phyloP scores from a whole-genome alignment of 768 basidiomycete genomes.

The Panaeolus cyanescens region DNA sequence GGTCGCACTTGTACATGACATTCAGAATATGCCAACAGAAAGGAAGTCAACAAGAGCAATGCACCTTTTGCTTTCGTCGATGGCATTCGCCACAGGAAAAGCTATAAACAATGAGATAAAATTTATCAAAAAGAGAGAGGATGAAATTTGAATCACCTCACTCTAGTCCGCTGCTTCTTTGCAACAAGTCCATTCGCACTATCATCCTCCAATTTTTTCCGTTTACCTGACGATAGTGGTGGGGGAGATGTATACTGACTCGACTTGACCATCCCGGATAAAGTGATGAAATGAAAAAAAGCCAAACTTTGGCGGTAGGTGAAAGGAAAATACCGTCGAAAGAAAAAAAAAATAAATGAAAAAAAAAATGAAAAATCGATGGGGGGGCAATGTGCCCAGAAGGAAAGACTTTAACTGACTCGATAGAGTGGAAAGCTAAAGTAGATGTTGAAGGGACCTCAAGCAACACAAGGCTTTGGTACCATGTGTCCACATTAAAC shows the following conservation, averaged over 20 bases:
- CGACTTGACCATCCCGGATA: constrained; percentile 40
- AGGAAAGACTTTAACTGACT: neutral
- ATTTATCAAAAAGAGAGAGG: constrained; percentile 10
- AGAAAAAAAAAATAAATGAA: neutral
- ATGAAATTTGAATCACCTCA: constrained; percentile 54
- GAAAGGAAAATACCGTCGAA: too few species aligned
- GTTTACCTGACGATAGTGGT: constrained; percentile 43
- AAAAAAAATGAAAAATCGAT: neutral
- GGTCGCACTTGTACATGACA: constrained; percentile 66
- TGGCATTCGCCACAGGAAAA: constrained; percentile 90
- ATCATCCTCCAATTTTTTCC: constrained; percentile 69
- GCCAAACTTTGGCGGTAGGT: too few species aligned
- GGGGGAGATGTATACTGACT: constrained; percentile 28
- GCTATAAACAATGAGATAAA: constrained; percentile 35
- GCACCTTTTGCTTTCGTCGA: constrained; percentile 84
- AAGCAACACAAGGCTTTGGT: neutral
- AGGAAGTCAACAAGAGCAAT: neutral
- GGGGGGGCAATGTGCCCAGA: neutral
- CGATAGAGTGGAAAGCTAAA: neutral
- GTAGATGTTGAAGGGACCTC: neutral
- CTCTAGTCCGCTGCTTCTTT: constrained; percentile 76
- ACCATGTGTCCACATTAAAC: neutral
- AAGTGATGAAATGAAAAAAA: constrained; percentile 4
- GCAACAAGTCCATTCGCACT: constrained; percentile 39
- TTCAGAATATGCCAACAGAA: constrained; percentile 6